phyloP scores from a whole-genome alignment of 805 yeast species.

The Kazachstania viticola region DNA sequence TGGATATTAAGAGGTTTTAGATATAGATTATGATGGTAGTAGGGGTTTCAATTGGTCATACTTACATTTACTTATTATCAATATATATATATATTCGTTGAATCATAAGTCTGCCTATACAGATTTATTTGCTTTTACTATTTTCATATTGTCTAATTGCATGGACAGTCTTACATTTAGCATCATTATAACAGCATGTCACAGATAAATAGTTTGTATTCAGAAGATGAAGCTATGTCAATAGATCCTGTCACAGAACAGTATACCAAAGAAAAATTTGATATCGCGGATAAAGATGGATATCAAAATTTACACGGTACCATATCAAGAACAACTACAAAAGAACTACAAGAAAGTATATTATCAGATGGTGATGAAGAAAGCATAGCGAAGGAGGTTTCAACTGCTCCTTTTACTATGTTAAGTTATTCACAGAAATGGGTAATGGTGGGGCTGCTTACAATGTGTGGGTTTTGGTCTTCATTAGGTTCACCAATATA shows the following conservation, averaged over 20 bases:
- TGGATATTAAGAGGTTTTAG: too few species aligned
- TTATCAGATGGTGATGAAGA: conserved; percentile 3
- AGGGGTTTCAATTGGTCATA: too few species aligned
- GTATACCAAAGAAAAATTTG: conserved; percentile 1
- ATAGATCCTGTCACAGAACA: conserved; percentile 1
- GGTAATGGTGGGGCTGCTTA: conserved; percentile 22
- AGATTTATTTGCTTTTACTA: too few species aligned
- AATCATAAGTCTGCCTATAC: too few species aligned
- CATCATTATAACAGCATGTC: conserved; percentile 4
- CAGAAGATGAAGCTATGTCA: conserved; percentile 3
- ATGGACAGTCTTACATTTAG: too few species aligned
- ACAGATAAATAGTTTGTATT: conserved; percentile 3
- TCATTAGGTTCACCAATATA: conserved; percentile 68
- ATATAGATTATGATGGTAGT: too few species aligned
- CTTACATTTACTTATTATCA: too few species aligned
- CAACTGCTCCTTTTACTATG: conserved; percentile 14
- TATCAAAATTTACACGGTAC: conserved; percentile 6
- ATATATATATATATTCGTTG: too few species aligned
- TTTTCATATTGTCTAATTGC: too few species aligned
- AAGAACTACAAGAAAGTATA: conserved; percentile 9
- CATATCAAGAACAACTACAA: conserved; percentile 13
- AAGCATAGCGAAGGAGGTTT: neutral
- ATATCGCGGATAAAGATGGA: neutral
- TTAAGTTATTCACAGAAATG: conserved; percentile 19
- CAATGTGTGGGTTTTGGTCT: conserved; percentile 46